Conservation (phyloP, 257 asterid species). For the Plantago ovata region DNA sequence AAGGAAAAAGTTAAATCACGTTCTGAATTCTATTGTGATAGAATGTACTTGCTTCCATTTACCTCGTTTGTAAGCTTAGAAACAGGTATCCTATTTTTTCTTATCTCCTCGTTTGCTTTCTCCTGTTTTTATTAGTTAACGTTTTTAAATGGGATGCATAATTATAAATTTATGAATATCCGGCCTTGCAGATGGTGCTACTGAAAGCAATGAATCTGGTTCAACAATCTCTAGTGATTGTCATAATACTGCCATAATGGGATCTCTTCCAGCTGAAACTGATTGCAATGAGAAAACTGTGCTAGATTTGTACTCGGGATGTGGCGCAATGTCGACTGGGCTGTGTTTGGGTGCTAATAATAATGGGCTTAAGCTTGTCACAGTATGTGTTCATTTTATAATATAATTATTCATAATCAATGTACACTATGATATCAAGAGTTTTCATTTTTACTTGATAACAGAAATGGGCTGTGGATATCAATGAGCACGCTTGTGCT, state of each 20-base stretch:
- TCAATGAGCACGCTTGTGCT: conserved; percentile 58
- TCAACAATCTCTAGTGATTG: conserved; percentile 60
- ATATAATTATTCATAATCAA: neutral
- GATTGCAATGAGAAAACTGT: conserved; percentile 36
- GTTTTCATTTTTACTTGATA: neutral
- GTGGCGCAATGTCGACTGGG: conserved; percentile 99
- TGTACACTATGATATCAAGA: neutral
- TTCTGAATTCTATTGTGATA: conserved; percentile 57
- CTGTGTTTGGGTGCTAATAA: conserved; percentile 72
- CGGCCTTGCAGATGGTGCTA: conserved; percentile 30
- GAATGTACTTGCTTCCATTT: conserved; percentile 59
- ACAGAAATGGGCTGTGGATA: conserved; percentile 95
- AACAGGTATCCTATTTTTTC: conserved; percentile 36
- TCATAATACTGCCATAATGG: conserved; percentile 24
- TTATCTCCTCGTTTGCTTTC: neutral
- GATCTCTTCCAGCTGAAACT: conserved; percentile 18
- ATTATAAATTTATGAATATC: too few species aligned
- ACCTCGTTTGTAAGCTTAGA: conserved; percentile 49
- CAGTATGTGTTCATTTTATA: conserved; percentile 38
- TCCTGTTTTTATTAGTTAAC: too few species aligned
- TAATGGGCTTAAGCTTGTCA: conserved; percentile 58
- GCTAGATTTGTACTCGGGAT: conserved; percentile 76
- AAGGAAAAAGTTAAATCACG: conserved; percentile 19
- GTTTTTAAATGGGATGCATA: too few species aligned
- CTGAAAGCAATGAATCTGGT: conserved; percentile 41